Base-by-base conservation (phyloP, 148 eudicot species). In the Amaranthus palmeri region DNA sequence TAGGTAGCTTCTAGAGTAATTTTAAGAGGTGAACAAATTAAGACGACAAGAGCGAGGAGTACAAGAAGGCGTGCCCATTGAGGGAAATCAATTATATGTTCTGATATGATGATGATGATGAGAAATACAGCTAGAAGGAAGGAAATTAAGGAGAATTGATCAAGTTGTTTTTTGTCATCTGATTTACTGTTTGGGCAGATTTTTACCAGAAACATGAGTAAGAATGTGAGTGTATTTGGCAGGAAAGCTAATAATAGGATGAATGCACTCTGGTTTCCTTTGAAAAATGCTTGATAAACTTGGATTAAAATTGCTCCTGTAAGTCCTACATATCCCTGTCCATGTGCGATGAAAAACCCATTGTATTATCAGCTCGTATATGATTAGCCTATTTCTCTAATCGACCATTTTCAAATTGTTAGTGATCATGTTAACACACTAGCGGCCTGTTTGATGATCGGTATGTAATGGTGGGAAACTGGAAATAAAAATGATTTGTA, bases 221-320 rank as follows among this genome's bases (percentile, higher is more conserved):
- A 42, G 47, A 92, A 72, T 36, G 88, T 62, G 13, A 83, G 74
- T 10, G 77, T 47, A 40, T 86, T 80, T 6, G 97, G 97, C 72
- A 86, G 69, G 42, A 88, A 11, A 3, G 97, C 96, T 47, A 92
- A 84, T 85, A 92, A 87, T 49, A 92, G 57, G n/a, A 92, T 70
- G 84, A 92, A 86, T 56, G 75, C 67, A 72, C 80, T 83, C 10
- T 88, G 86, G 25, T 86, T 83, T 17, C 83, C 87, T 6, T 79
- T 59, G 67, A 87, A 83, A 54, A 88, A 68, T 14, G 96, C 80
- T 8, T 86, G 78, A 54, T 92, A 92, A 44, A 85, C 83, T 84
- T 89, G 97, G 65, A 92, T 81, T 54, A 86, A 64, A 10, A 92
- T 73, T 75, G 97, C 92, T 73, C 97, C 97, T 74, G 91, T 92